A percentile compares a stretch with the other conserved stretches of the same genome.
These are phyloP conservation scores for Ophiostoma sp. DNA, from an alignment of 2,329 filamentous ascomycete species.

Conservation along the genomic window DNA sequence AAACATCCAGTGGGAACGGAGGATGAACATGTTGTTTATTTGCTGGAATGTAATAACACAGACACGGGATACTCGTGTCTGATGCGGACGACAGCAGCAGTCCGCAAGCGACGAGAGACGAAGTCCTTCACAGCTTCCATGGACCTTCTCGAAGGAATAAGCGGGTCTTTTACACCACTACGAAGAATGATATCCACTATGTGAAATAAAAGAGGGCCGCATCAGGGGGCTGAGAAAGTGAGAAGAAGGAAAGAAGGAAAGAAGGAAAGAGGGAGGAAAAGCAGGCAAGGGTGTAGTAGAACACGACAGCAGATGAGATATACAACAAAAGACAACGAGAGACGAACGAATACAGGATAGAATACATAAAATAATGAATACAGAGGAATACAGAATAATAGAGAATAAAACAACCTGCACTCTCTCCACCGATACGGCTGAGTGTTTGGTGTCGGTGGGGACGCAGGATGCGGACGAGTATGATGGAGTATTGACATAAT, in stretches of 20 bases:
- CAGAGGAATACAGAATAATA: too few species aligned
- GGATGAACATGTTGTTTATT: background rate
- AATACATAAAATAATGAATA: too few species aligned
- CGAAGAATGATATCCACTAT: background rate
- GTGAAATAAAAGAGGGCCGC: background rate
- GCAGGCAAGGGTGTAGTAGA: background rate
- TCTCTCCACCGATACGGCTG: background rate
- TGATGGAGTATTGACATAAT: background rate
- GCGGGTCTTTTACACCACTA: background rate
- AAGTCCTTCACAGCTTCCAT: background rate
- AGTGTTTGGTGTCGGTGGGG: constrained; percentile 2
- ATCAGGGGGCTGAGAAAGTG: constrained; percentile 4
- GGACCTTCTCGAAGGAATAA: constrained; percentile 7
- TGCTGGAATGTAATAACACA: background rate
- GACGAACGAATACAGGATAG: background rate
- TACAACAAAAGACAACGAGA: background rate
- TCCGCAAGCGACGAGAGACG: background rate
- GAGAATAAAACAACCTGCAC: background rate
- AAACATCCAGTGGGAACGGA: background rate
- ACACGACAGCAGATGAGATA: background rate
- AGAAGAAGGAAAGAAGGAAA: background rate
- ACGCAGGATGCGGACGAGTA: background rate
- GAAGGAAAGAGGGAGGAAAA: background rate
- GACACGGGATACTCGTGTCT: background rate
- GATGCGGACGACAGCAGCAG: background rate